Percentiles rank a stretch among this genome's conserved stretches.
These are phyloP conservation scores for Aspergillus pseudoviridinutans DNA, from an alignment of 2,329 filamentous ascomycete species.

Conservation along the genomic window DNA sequence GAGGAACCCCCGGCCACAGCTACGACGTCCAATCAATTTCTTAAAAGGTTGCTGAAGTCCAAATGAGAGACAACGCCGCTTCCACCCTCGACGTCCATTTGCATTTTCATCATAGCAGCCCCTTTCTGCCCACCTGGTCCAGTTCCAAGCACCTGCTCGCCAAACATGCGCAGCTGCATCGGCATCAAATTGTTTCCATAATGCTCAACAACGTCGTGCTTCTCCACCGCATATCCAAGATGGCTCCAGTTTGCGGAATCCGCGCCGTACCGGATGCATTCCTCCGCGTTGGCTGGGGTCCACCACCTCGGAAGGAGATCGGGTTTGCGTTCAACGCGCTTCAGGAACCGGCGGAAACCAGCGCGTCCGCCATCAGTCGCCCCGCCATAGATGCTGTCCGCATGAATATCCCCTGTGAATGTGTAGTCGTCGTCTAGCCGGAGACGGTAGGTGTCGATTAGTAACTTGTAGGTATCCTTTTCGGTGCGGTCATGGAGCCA, in stretches of 20 bases:
- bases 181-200: slow-evolving; percentile 1
- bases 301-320: slow-evolving; percentile 4
- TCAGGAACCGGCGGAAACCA: background rate
- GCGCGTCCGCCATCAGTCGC: background rate
- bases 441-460: slow-evolving; percentile 50
- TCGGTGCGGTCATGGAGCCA: slow-evolving; percentile 46
- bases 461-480: slow-evolving; percentile 43
- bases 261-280: background rate
- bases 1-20: background rate
- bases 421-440: slow-evolving; percentile 16
- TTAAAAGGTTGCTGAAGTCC: background rate
- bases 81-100: background rate
- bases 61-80: background rate
- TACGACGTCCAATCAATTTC: background rate
- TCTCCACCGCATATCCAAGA: background rate
- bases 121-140: background rate
- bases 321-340: background rate
- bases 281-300: background rate
- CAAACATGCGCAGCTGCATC: slow-evolving; percentile 6
- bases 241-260: background rate
- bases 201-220: background rate
- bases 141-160: slow-evolving; percentile 7
- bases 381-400: background rate
- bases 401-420: background rate
- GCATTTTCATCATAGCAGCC: background rate